Evolutionary conservation across 176 grass and related monocot species (phyloP).

Genomic region (Musa schizocarpa): DNA sequence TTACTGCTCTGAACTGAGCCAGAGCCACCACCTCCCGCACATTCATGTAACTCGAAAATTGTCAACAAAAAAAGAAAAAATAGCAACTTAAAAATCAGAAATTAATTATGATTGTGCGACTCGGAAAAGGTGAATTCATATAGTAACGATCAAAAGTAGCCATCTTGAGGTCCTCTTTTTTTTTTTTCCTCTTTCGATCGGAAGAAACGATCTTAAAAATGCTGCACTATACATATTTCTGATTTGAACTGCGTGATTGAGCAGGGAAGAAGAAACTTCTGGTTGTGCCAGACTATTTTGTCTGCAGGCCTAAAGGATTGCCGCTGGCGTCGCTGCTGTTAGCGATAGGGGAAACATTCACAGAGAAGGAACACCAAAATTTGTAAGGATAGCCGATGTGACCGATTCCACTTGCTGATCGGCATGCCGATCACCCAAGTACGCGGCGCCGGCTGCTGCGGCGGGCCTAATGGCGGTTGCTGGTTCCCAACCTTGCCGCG

Average conservation of each 20-base stretch:
- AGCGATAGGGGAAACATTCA: neutral
- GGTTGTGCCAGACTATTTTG: conserved; percentile 60
- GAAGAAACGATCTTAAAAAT: too few relatives aligned
- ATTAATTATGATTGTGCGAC: too few relatives aligned
- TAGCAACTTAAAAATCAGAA: too few relatives aligned
- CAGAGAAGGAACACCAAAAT: neutral
- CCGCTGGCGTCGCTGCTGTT: conserved; percentile 23
- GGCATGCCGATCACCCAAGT: conserved; percentile 20
- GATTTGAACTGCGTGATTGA: too few relatives aligned
- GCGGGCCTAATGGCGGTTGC: neutral
- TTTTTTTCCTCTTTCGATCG: too few relatives aligned
- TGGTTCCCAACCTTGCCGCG: neutral
- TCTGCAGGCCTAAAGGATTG: conserved; percentile 45
- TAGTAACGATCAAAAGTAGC: too few relatives aligned
- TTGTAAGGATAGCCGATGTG: neutral
- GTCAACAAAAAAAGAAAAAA: neutral
- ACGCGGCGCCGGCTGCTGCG: neutral
- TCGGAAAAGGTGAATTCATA: too few relatives aligned
- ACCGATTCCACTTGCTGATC: neutral
- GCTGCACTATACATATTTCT: too few relatives aligned
- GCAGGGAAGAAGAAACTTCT: neutral
- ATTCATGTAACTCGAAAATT: neutral
- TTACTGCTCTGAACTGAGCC: neutral
- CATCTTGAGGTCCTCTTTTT: too few relatives aligned
- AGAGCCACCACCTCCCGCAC: neutral